Evolutionary conservation across 495 filamentous ascomycete genomes (phyloP).

Genomic region (Cercophora scortea): DNA sequence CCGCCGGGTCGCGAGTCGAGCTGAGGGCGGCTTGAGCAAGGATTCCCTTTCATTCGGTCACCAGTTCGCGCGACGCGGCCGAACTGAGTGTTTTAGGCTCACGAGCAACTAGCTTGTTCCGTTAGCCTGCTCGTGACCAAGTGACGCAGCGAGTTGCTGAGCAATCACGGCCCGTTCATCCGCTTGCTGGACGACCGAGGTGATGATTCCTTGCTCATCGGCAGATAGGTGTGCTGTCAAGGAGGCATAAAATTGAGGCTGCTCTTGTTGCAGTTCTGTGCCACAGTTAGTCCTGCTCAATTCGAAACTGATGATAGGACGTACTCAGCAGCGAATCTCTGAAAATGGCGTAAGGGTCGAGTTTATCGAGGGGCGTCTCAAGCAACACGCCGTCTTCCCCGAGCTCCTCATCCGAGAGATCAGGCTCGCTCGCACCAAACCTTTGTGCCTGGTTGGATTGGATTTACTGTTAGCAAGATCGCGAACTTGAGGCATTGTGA

Average conservation of each 20-base stretch:
- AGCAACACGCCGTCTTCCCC: constrained; percentile 87
- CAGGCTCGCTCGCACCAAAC: constrained; percentile 55
- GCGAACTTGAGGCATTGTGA: constrained; percentile 3
- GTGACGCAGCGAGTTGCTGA: not conserved
- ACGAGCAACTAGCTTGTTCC: not conserved
- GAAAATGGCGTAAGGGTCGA: constrained; percentile 90
- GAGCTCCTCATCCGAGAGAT: constrained; percentile 72
- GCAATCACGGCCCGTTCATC: constrained; percentile 30
- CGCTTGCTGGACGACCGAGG: constrained; percentile 73
- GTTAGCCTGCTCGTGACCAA: not conserved
- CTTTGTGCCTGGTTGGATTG: constrained; percentile 58
- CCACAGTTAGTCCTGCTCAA: constrained; percentile 14
- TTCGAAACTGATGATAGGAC: constrained; percentile 21
- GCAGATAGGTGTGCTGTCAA: constrained; percentile 69
- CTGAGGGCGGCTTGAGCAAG: too few relatives aligned
- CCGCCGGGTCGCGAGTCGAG: too few relatives aligned
- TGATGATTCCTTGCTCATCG: constrained; percentile 76
- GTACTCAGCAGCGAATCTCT: constrained; percentile 72
- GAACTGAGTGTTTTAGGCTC: not conserved
- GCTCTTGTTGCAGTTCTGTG: constrained; percentile 77
- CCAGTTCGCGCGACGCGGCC: not conserved
- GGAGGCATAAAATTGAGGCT: constrained; percentile 78
- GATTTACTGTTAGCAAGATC: constrained; percentile 23
- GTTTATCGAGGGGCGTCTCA: constrained; percentile 87
- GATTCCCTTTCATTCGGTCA: not conserved